Base-by-base conservation (phyloP, 2,329 filamentous ascomycete genomes). In the Pseudocercospora crystallina region DNA sequence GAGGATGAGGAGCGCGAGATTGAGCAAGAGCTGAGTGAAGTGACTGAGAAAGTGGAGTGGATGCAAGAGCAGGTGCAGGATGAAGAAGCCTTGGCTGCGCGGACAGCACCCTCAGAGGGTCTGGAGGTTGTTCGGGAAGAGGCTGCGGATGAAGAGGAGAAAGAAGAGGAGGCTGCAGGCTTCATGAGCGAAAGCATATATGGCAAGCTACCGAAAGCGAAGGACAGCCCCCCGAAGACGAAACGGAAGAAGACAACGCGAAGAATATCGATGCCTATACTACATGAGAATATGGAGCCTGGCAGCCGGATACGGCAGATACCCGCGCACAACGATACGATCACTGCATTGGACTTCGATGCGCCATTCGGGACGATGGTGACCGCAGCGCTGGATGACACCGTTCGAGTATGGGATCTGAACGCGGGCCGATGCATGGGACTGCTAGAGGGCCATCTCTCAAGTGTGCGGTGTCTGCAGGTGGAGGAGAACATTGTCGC, bases 111-210 rank as follows among this genome's bases (percentile, higher is more conserved):
- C 2, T 51, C 58, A 14, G 61, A 65, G 12, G 66, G 66, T 14
- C 68, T 80, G 71, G 73, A 83, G 62, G 56, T 76, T 8, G 56
- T 54, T 71, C 73, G 83, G 63, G 56, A 76, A 30, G 51, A 61
- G 53, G 54, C 78, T 57, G 70, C 81, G 72, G 53, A 80, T 58
- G 71, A 49, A 55, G 63, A 39, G 55, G 65, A 37, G 34, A 69
- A 72, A 51, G 72, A 41, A 4, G 53, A 51, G 34, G 74, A 75
- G 63, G 76, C 79, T 59, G 75, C 76, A 5, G 80, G 81, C 1
- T 99, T 97, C 75, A 97, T 97, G 94, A 96, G 94, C 2, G 90
- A 96, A 70, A 96, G 91, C 10, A 89, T 99, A 61, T 99, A 97
- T 69, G 88, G 95, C 61, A 96, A 96, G 71, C 75, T 99, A 8